A percentile compares a stretch with the other conserved stretches of the same genome.
These are phyloP conservation scores for Pseudoperonospora humuli DNA, from an alignment of 352 stramenopile genomes.

Conservation along the genomic window DNA sequence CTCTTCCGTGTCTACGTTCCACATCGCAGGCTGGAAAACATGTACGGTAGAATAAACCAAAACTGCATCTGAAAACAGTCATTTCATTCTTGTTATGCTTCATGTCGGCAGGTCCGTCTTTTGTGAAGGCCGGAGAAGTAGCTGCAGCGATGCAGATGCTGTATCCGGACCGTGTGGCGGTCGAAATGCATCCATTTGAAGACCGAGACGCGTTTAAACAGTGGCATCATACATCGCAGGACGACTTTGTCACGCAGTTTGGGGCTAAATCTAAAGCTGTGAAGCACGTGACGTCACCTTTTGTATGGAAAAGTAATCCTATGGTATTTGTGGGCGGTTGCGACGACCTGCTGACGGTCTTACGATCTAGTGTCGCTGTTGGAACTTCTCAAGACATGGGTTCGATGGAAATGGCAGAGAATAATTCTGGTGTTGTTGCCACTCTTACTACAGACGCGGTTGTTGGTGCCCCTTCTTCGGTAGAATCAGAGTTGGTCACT, in stretches of 20 bases:
- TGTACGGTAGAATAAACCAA: slow-evolving; percentile 21
- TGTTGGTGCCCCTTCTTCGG: neutral
- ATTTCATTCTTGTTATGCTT: neutral
- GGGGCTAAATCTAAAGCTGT: slow-evolving; percentile 30
- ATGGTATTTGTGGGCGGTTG: slow-evolving; percentile 58
- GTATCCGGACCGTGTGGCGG: slow-evolving; percentile 42
- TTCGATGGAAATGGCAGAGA: slow-evolving; percentile 1
- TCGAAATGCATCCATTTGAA: slow-evolving; percentile 42
- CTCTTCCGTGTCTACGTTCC: slow-evolving; percentile 32
- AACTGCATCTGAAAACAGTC: neutral
- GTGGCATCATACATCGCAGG: slow-evolving; percentile 38
- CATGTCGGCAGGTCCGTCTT: slow-evolving; percentile 32
- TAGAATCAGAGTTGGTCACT: neutral
- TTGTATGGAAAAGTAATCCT: slow-evolving; percentile 56
- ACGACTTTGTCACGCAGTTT: slow-evolving; percentile 31
- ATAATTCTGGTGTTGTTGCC: neutral
- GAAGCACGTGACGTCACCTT: slow-evolving; percentile 62
- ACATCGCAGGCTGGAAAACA: slow-evolving; percentile 65
- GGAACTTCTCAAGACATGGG: slow-evolving; percentile 7
- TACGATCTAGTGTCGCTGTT: slow-evolving; percentile 38
- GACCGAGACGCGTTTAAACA: slow-evolving; percentile 48
- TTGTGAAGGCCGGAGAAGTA: slow-evolving; percentile 52
- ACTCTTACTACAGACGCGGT: neutral
- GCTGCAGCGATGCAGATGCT: slow-evolving; percentile 55
- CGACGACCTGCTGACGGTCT: slow-evolving; percentile 53